Base-by-base conservation (phyloP, 2,329 filamentous ascomycete species). In the Cordyceps cicadae region DNA sequence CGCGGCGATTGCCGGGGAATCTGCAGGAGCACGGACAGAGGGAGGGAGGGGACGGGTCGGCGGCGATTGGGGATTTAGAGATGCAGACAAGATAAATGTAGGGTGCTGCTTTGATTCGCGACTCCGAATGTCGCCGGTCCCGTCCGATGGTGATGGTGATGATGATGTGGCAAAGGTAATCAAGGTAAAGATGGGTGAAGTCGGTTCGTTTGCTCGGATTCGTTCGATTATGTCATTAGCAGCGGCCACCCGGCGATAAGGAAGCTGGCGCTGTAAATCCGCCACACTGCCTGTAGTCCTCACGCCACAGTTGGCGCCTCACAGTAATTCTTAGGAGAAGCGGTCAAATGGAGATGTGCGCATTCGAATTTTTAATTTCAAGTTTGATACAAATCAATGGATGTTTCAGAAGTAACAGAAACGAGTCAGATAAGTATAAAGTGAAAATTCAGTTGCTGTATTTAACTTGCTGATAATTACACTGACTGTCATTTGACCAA, bases 171-270 rank as follows among this genome's bases (percentile, higher is more conserved):
- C 24, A 24, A n/a, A n/a, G n/a, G n/a, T n/a, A n/a, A n/a, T n/a
- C n/a, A n/a, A 24, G 24, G 24, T 4, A 24, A 24, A 3, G 17
- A 39, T 19, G 49, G n/a, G 32, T 12, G 32, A n/a, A 14, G 29
- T 29, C 29, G 29, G 29, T 29, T 14, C 37, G 54, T 34, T 49
- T 37, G 54, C 15, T 37, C 14, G 11, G 19, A 39, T 12, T 32
- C 29, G 17, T 45, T 45, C 37, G 48, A 59, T 19, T 19, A 57
- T 57, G 54, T 57, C 54, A 50, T 46, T 57, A 48, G 52, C 11
- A 32, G 5, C 6, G 4, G 26, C 43, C 17, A 15, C n/a, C 32
- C 54, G 46, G 54, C 45, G 54, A 57, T 57, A 57, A 57, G 54
- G 41, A 50, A 50, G 54, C 15, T 3, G 9, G 32, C 34, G 15